A percentile compares a stretch with the other conserved stretches of the same genome.
Conservation (phyloP, 345 rosid genomes). For the Hirschfeldia incana region DNA sequence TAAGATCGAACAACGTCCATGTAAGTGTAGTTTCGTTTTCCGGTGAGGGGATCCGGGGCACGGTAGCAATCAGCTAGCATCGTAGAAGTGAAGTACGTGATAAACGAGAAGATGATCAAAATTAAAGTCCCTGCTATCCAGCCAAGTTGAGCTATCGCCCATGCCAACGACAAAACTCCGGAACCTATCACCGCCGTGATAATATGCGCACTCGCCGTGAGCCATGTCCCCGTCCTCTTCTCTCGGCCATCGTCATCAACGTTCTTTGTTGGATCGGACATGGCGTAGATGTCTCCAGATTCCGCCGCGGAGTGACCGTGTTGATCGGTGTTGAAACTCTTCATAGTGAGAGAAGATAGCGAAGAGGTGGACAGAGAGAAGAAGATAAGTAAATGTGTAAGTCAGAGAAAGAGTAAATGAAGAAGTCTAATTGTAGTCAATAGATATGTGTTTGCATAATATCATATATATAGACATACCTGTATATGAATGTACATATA, state of each 20-base stretch:
- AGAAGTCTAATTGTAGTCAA: conserved; percentile 32
- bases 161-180: conserved; percentile 83
- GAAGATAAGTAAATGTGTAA: neutral
- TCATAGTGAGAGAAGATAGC: conserved; percentile 23
- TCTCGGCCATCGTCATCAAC: conserved; percentile 38
- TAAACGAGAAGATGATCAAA: conserved; percentile 61
- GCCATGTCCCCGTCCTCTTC: conserved; percentile 70
- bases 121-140: conserved; percentile 73
- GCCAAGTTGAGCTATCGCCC: conserved; percentile 93
- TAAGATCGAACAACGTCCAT: conserved; percentile 78
- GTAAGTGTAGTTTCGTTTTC: conserved; percentile 87
- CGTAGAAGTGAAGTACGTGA: conserved; percentile 79
- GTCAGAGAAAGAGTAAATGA: conserved; percentile 35
- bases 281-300: conserved; percentile 18
- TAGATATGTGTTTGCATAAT: conserved; percentile 16
- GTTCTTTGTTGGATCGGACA: conserved; percentile 30
- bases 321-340: conserved; percentile 35
- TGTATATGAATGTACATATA: neutral
- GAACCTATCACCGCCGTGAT: conserved; percentile 96
- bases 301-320: conserved; percentile 32
- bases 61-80: conserved; percentile 83
- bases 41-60: conserved; percentile 75
- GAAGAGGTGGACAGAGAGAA: neutral
- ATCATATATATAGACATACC: conserved; percentile 21
- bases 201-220: conserved; percentile 88